These are phyloP conservation scores for Telfairia occidentalis DNA, from an alignment of 331 rosid species.

Conservation along the genomic window DNA sequence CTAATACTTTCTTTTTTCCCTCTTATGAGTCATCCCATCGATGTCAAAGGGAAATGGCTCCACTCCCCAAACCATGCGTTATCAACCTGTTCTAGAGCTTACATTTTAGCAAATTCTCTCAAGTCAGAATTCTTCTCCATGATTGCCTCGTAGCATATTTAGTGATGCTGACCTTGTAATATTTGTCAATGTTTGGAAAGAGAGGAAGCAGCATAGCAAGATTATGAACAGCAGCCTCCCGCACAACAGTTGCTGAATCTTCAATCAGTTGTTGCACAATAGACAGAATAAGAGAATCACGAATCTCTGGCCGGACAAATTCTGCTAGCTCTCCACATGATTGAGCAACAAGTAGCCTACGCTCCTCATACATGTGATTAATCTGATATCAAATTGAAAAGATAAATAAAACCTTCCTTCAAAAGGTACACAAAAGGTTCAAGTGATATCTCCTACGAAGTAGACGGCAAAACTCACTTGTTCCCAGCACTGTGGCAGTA, in stretches of 20 bases:
- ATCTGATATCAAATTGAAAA: conserved; percentile 40
- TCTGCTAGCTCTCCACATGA: conserved; percentile 95
- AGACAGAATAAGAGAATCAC: conserved; percentile 90
- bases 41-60: conserved; percentile 45
- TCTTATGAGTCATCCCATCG: conserved; percentile 24
- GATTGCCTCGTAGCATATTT: conserved; percentile 99
- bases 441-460: conserved; percentile 5
- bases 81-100: conserved; percentile 89
- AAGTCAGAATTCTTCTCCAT: conserved; percentile 99
- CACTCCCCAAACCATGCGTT: conserved; percentile 81
- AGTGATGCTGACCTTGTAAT: conserved; percentile 99
- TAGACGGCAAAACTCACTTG: conserved; percentile 45
- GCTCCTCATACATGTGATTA: conserved; percentile 94
- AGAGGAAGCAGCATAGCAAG: conserved; percentile 93
- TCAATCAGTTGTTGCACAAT: conserved; percentile 87
- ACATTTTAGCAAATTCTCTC: conserved; percentile 94
- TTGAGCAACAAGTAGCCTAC: conserved; percentile 95
- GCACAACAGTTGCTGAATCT: conserved; percentile 87
- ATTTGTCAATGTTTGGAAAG: conserved; percentile 87
- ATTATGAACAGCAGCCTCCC: conserved; percentile 92
- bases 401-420: conserved; percentile 18
- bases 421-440: conserved; percentile 16
- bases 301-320: conserved; percentile 92
- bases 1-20: conserved; percentile 16
- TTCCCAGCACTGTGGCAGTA: conserved; percentile 99